Evolutionary conservation across 2,329 filamentous ascomycete genomes (phyloP).

Genomic region (Leptographium flavum): DNA sequence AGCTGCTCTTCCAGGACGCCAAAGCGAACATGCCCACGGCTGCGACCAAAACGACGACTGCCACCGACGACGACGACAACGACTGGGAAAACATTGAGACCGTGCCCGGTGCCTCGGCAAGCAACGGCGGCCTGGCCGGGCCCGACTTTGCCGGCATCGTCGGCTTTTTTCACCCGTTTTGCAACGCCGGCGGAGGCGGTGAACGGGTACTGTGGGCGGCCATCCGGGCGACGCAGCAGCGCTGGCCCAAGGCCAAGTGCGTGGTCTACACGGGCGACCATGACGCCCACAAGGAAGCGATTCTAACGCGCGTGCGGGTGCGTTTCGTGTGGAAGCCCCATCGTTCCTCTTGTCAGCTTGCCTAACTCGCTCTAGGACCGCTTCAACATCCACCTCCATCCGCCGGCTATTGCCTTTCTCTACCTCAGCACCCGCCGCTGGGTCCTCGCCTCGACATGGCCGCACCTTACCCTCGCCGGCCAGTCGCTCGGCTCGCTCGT

Average conservation of each 20-base stretch:
- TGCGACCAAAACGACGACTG: constrained; percentile 21
- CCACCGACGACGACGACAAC: constrained; percentile 28
- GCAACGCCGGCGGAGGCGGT: constrained; percentile 91
- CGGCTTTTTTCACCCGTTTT: constrained; percentile 97
- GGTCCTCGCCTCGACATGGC: constrained; percentile 78
- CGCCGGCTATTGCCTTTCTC: constrained; percentile 72
- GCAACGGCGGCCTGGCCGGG: constrained; percentile 19
- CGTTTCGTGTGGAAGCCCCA: too few species aligned
- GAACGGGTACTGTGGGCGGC: constrained; percentile 95
- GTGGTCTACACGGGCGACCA: constrained; percentile 94
- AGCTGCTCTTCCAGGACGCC: constrained; percentile 23
- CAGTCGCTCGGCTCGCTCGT: constrained; percentile 82
- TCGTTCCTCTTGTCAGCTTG: too few species aligned
- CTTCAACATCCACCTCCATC: constrained; percentile 84
- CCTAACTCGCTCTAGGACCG: constrained; percentile 41
- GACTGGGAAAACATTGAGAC: constrained; percentile 58
- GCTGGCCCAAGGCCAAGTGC: constrained; percentile 79
- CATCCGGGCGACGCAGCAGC: constrained; percentile 75
- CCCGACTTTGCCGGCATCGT: constrained; percentile 70
- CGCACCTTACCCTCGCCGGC: constrained; percentile 83
- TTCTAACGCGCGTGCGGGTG: constrained; percentile 65
- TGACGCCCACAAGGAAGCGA: constrained; percentile 66
- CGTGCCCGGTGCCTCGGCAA: constrained; percentile 20
- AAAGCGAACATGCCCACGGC: too few species aligned
- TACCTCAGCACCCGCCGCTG: constrained; percentile 81